A percentile compares a stretch with the other conserved stretches of the same genome.
These are phyloP conservation scores for Atractiella rhizophila DNA, from an alignment of 768 basidiomycete genomes.

Conservation along the genomic window DNA sequence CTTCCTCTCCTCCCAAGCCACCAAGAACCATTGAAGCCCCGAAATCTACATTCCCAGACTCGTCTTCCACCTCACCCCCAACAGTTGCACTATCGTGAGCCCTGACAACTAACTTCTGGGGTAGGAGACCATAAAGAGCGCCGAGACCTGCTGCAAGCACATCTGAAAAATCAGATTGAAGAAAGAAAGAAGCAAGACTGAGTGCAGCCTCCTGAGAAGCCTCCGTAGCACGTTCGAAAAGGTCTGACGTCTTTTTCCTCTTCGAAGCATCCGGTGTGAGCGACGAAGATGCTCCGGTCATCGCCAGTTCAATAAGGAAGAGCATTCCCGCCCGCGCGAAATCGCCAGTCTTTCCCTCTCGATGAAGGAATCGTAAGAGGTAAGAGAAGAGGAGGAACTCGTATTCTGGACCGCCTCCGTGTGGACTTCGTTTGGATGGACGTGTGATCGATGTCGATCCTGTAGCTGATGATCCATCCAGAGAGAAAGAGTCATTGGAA, in stretches of 20 bases:
- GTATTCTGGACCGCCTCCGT: constrained; percentile 32
- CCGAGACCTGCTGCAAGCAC: constrained; percentile 79
- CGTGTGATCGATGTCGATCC: constrained; percentile 11
- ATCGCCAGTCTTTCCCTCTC: constrained; percentile 80
- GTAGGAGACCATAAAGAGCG: constrained; percentile 74
- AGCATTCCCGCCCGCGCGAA: constrained; percentile 72
- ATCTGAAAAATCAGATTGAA: constrained; percentile 96
- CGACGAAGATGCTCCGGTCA: constrained; percentile 22
- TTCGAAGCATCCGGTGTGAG: background rate
- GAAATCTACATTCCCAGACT: constrained; percentile 8
- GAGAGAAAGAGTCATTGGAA: constrained; percentile 6
- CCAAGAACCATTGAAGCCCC: constrained; percentile 44
- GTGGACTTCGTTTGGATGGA: constrained; percentile 15
- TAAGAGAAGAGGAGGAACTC: constrained; percentile 92
- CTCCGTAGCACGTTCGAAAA: constrained; percentile 24
- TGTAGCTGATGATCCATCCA: constrained; percentile 6
- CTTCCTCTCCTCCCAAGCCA: constrained; percentile 31
- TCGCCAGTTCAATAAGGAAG: constrained; percentile 88
- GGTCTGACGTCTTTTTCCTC: background rate
- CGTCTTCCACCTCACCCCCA: constrained; percentile 20
- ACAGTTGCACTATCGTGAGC: constrained; percentile 12
- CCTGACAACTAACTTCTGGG: constrained; percentile 51
- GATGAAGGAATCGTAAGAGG: constrained; percentile 75
- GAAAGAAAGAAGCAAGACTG: constrained; percentile 70
- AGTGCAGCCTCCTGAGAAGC: constrained; percentile 62